Evolutionary conservation across 2,329 filamentous ascomycete genomes (phyloP), one percentile per base, ranked within the genome.

Genomic region (Colletotrichum eremochloae): DNA sequence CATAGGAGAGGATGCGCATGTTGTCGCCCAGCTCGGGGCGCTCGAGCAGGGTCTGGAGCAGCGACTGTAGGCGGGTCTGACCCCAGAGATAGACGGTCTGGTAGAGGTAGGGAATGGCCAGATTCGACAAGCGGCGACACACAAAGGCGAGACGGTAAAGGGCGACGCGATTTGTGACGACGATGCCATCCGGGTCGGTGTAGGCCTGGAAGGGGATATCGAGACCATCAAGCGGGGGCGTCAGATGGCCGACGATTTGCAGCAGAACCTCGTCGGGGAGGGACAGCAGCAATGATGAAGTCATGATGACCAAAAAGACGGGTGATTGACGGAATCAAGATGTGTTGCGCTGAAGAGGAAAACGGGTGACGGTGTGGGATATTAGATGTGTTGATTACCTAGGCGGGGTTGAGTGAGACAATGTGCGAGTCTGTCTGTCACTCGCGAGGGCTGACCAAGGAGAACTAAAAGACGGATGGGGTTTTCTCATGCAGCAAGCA

Each of bases 1-100:
- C 68, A 14, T 67, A 73, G 48, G 71, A 73, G 12, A 73, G 68
- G 33, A 71, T 63, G 67, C 71, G 71, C 67, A 73, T 73, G 24
- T 71, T 66, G 5, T 69, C 63, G 57, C 71, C 71, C 4, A 71
- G 46, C 15, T 73, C 71, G 38, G 71, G 68, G 18, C 68, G 71
- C 31, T 73, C 71, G 4, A 73, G 71, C 24, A 73, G 68, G 15
- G 71, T 73, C 31, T 73, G 71, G 44, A 73, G 44, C 15, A 73
- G 50, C 6, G 71, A 73, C 52, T 73, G 71, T 6, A 73, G 71
- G 14, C 71, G 62, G 31, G 71, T 71, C 9, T 69, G 71, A 5
- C 71, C 71, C 71, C 71, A 73, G 29, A 73, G 44, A 36, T 73
- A 73, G 50, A 73, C 68, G 1, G 71, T 73, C 20, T 60, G 67